These are phyloP conservation scores for Rhizopogon hawkerae DNA, from an alignment of 1,284 basidiomycete genomes.

Conservation along the genomic window DNA sequence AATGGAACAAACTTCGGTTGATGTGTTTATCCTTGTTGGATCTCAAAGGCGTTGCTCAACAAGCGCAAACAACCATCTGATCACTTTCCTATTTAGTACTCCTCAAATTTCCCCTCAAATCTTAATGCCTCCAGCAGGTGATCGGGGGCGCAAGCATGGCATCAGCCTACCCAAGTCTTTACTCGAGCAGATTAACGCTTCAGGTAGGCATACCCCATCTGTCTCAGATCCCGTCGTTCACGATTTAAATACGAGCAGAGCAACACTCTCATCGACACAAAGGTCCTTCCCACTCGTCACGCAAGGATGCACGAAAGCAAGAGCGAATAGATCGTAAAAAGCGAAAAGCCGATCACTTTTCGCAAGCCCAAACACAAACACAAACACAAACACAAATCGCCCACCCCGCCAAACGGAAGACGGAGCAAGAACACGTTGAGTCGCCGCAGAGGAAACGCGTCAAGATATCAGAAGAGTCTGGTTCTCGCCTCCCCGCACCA, in stretches of 20 bases:
- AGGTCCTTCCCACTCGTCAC: constrained; percentile 26
- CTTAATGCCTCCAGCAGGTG: background rate
- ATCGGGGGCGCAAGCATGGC: constrained; percentile 14
- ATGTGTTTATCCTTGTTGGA: constrained; percentile 8
- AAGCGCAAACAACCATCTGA: constrained; percentile 1
- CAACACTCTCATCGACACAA: constrained; percentile 6
- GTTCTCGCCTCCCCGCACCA: background rate
- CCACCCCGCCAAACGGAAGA: constrained; percentile 23
- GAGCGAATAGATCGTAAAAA: constrained; percentile 50
- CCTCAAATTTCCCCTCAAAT: background rate
- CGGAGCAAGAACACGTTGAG: constrained; percentile 34
- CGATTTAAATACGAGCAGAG: background rate
- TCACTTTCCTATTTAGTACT: background rate
- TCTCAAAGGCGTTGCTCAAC: background rate
- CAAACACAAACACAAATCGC: constrained; percentile 7
- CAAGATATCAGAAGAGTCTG: constrained; percentile 17
- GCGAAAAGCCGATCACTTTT: constrained; percentile 50
- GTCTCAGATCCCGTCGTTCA: background rate
- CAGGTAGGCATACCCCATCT: constrained; percentile 8
- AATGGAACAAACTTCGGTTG: background rate
- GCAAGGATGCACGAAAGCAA: constrained; percentile 61
- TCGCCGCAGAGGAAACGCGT: constrained; percentile 40
- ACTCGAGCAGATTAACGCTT: constrained; percentile 18
- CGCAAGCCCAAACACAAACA: constrained; percentile 7
- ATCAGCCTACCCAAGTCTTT: constrained; percentile 22